Evolutionary conservation across 1,139 yeast genomes (phyloP), one percentile per base, ranked within the genome.

Genomic region (Nakaseomyces delphensis): DNA sequence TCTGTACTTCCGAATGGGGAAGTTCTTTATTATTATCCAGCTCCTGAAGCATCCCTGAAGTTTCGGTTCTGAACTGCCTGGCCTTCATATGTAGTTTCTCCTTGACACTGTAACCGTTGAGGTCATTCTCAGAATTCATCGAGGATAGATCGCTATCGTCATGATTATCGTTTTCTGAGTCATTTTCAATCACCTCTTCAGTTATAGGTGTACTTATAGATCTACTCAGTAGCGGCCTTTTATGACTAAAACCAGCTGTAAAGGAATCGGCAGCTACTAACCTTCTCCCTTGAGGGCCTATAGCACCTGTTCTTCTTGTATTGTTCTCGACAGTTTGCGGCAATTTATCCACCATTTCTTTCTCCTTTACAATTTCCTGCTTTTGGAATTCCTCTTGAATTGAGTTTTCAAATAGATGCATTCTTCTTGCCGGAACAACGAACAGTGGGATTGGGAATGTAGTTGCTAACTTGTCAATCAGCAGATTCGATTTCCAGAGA

Each of bases 391-490:
- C 46, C 20, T 42, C 43, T 33, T 47, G 42, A 36, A 71, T 46
- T 20, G 62, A 54, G 5, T 56, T 47, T 55, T 80, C 86, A 59
- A 77, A 79, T 14, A 64, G 56, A 43, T 63, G 67, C 77, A 80
- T 72, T 49, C 81, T 78, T 49, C 70, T 66, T 1, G 84, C 79
- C 0, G 91, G 87, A 0, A 77, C 81, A 27, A 81, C 71, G 23
- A 81, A 69, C 5, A 79, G 73, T 0, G 93, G 91, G n/a, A 80
- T 67, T 1, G 84, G 81, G 52, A 73, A 79, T 47, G 71, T 69
- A 47, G 74, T 76, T 28, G 79, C 80, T 41, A 82, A 63, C 41
- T 81, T 64, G 56, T 82, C 89, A 23, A 79, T 73, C 38, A 83
- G 59, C 48, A 76, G 70, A 13, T 77, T 74, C 1, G 83, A 75